Percentiles rank a stretch among this genome's conserved stretches.
Conservation (phyloP, 768 basidiomycete species). For the Boletus vermiculosoides region DNA sequence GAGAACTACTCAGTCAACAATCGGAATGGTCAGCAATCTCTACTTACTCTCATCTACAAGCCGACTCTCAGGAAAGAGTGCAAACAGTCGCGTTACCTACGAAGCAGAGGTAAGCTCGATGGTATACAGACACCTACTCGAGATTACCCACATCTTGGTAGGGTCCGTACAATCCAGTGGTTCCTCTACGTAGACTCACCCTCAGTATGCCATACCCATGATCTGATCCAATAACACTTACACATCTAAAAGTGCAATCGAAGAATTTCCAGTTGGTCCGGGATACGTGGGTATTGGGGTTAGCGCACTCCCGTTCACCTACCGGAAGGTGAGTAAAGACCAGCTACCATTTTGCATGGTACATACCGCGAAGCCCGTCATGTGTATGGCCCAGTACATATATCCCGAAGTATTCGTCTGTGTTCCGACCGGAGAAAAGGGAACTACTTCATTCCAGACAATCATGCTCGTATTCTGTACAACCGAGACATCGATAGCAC, state of each 20-base stretch:
- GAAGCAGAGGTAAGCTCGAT: conserved; percentile 1
- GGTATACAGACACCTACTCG: not conserved
- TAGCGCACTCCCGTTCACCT: conserved; percentile 58
- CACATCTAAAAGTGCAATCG: conserved; percentile 74
- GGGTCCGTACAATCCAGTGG: conserved; percentile 72
- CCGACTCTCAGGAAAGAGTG: conserved; percentile 60
- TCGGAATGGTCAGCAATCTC: not conserved
- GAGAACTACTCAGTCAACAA: not conserved
- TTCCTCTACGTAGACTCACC: conserved; percentile 47
- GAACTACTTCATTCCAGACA: conserved; percentile 71
- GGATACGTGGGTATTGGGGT: conserved; percentile 65
- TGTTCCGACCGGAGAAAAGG: conserved; percentile 63
- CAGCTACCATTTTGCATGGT: not conserved
- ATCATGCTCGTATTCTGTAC: conserved; percentile 60
- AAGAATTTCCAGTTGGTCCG: conserved; percentile 47
- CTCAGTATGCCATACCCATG: conserved; percentile 1
- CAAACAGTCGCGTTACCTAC: conserved; percentile 67
- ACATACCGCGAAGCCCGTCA: conserved; percentile 53
- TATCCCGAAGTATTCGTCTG: conserved; percentile 66
- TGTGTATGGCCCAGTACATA: conserved; percentile 70
- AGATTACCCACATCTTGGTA: conserved; percentile 62
- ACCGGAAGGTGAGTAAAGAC: conserved; percentile 6
- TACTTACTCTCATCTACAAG: conserved; percentile 60
- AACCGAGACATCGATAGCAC: conserved; percentile 72
- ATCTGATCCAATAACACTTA: conserved; percentile 35